Conservation (phyloP, 306 rosid species). For the Elaeagnus macrophylla region DNA sequence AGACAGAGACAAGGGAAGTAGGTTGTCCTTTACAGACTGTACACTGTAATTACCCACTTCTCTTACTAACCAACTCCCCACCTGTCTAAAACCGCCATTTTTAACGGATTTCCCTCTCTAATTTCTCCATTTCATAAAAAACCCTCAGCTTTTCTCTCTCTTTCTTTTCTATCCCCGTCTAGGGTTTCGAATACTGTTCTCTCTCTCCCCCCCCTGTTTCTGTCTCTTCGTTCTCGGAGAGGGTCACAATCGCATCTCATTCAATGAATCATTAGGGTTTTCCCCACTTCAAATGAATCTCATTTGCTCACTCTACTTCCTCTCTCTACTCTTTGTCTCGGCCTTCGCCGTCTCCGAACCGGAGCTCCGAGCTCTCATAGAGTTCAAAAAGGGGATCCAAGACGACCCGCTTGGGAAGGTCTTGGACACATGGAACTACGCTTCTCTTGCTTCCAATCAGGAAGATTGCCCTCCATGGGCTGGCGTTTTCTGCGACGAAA, state of each 20-base stretch:
- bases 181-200: too few relatives aligned
- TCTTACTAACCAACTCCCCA: too few relatives aligned
- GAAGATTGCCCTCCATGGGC: slow-evolving; percentile 55
- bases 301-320: slow-evolving; percentile 18
- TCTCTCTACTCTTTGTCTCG: slow-evolving; percentile 11
- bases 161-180: background rate
- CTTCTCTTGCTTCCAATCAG: background rate
- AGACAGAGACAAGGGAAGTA: too few relatives aligned
- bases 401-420: slow-evolving; percentile 42
- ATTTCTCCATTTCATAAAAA: slow-evolving; percentile 5
- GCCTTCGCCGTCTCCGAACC: slow-evolving; percentile 25
- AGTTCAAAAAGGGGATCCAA: slow-evolving; percentile 76
- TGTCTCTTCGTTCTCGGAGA: background rate
- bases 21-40: too few relatives aligned
- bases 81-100: slow-evolving; percentile 59
- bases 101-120: slow-evolving; percentile 31
- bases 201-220: too few relatives aligned
- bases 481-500: slow-evolving; percentile 54
- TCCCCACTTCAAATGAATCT: slow-evolving; percentile 52
- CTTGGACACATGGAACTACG: slow-evolving; percentile 38
- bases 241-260: background rate
- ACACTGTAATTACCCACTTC: too few relatives aligned
- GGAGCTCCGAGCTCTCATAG: slow-evolving; percentile 78
- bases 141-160: slow-evolving; percentile 15
- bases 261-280: slow-evolving; percentile 47